Evolutionary conservation across 2,329 filamentous ascomycete species (phyloP), one percentile per base, ranked within the genome.

Genomic region (Nemania sp.): DNA sequence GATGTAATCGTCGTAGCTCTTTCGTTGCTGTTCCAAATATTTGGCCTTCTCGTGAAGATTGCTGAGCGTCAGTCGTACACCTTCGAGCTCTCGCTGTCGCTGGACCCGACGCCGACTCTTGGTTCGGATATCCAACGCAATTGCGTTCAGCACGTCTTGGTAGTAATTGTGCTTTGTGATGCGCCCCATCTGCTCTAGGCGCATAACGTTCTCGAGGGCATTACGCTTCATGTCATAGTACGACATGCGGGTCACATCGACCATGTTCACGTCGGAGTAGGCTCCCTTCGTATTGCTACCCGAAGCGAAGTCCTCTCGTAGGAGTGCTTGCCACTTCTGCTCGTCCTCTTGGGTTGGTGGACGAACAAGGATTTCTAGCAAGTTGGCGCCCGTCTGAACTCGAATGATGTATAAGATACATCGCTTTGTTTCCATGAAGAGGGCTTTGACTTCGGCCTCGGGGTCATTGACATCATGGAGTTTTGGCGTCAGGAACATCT

Each of bases 1-100:
- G 72, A 99, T 97, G 77, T 99, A 99, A 78, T 99, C 92, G 74
- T 99, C 97, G 79, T 99, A 99, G 66, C 89, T 95, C 82, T 97
- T 97, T 62, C 96, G 86, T 78, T 99, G 95, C 69, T 92, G 90
- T 73, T 99, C 95, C 10, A 99, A 84, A 77, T 96, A 99, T 66
- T 87, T 86, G 39, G 94, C 93, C 79, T 99, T 95, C 68, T 92
- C 87, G 75, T 91, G 88, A 63, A 96, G 78, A 66, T 92, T 91
- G 45, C 82, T 77, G 15, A 95, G 81, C 1, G 91, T 95, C 59
- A 90, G 80, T 29, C 89, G 84, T 20, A 94, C 91, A 46, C 89
- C 89, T 68, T 99, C 95, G 40, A 98, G 77, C 75, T 99, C 95
- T 49, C 91, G 89, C 73, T 97, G 90, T 60, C 95, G 87, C 75